Percentiles rank a stretch among this genome's conserved stretches.
Evolutionary conservation across 768 basidiomycete species (phyloP).

Genomic region (Mycena venus): DNA sequence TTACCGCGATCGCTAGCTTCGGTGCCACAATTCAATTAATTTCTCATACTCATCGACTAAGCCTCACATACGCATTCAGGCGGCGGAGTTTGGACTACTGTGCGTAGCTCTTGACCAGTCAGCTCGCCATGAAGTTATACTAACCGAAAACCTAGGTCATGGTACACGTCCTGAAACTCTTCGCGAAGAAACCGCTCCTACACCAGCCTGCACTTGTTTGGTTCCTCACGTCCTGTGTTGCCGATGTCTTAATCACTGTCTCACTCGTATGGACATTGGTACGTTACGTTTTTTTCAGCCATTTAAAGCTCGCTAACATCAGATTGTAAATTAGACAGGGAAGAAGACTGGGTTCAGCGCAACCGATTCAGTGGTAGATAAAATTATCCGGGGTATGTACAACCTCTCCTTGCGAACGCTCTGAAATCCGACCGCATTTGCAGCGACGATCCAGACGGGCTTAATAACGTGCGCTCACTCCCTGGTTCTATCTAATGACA

Average conservation of each 20-base stretch:
- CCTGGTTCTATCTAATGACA: background rate
- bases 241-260: constrained; percentile 14
- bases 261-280: constrained; percentile 8
- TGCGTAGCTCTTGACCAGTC: too few relatives aligned
- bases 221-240: constrained; percentile 6
- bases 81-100: constrained; percentile 6
- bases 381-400: background rate
- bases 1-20: constrained; percentile 4
- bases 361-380: constrained; percentile 4
- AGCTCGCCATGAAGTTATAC: too few relatives aligned
- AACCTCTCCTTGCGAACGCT: background rate
- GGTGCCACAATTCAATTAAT: too few relatives aligned
- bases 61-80: too few relatives aligned
- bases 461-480: background rate
- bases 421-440: background rate
- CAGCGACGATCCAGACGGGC: background rate
- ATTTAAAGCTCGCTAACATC: too few relatives aligned
- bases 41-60: too few relatives aligned
- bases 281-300: too few relatives aligned
- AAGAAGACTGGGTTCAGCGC: constrained; percentile 1
- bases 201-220: background rate
- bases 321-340: background rate
- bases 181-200: background rate
- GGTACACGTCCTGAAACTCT: background rate
- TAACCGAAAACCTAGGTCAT: too few relatives aligned